Conservation (phyloP, 169 alveolate genomes). For the Eimeria nieschulzi region DNA sequence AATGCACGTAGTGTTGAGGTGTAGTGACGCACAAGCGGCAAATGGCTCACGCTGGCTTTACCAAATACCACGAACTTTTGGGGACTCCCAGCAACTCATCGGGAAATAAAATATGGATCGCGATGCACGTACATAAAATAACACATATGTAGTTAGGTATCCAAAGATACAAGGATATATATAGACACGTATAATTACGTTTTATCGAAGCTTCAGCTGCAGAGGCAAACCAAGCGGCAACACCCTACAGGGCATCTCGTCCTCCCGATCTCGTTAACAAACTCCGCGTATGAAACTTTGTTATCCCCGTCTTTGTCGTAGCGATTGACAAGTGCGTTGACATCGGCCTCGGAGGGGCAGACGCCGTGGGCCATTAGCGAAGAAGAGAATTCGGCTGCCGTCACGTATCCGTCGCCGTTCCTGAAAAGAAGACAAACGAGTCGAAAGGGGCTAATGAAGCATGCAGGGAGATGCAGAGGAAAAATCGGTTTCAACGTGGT, state of each 20-base stretch:
- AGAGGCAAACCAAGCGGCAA: conserved; percentile 57
- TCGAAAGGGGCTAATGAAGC: neutral
- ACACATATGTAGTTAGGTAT: too few relatives aligned
- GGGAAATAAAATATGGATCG: too few relatives aligned
- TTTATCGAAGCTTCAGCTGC: neutral
- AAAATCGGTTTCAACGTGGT: neutral
- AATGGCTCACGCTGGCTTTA: too few relatives aligned
- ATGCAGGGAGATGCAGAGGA: neutral
- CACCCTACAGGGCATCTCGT: conserved; percentile 72
- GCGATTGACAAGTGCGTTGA: conserved; percentile 60
- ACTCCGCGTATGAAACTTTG: conserved; percentile 75
- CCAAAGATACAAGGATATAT: too few relatives aligned
- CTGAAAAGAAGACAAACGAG: conserved; percentile 23
- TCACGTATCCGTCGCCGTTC: conserved; percentile 73
- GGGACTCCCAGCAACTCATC: too few relatives aligned
- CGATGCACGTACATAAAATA: too few relatives aligned
- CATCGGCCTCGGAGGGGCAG: conserved; percentile 70
- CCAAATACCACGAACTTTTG: too few relatives aligned
- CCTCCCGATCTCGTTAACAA: conserved; percentile 71
- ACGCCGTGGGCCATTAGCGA: conserved; percentile 62
- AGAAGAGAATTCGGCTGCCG: conserved; percentile 67
- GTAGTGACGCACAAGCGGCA: too few relatives aligned
- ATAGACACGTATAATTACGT: too few relatives aligned
- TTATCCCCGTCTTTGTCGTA: conserved; percentile 67
- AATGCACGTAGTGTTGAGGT: too few relatives aligned